These are phyloP conservation scores for Neurospora pannonica DNA, from an alignment of 495 filamentous ascomycete species.

Conservation along the genomic window DNA sequence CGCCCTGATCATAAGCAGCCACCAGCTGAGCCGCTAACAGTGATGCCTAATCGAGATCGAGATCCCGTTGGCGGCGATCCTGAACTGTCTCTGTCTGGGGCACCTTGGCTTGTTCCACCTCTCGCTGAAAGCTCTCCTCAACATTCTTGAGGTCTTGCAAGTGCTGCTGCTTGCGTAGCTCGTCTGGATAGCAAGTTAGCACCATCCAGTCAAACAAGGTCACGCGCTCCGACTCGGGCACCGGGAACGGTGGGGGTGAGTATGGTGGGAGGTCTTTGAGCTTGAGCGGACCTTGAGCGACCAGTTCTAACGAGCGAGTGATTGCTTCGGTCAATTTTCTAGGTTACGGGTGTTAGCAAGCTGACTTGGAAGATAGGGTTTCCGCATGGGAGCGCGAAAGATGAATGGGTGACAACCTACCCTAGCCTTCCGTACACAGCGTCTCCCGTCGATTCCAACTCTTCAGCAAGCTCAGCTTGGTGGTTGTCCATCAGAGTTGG, in stretches of 20 bases:
- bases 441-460: constrained; percentile 59
- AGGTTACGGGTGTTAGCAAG: constrained; percentile 8
- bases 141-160: background rate
- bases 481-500: constrained; percentile 77
- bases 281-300: constrained; percentile 17
- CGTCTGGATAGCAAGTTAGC: constrained; percentile 27
- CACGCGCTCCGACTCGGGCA: constrained; percentile 18
- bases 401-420: constrained; percentile 32
- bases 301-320: constrained; percentile 3
- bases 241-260: constrained; percentile 18
- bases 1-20: background rate
- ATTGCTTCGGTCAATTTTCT: constrained; percentile 13
- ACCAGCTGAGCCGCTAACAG: background rate
- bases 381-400: background rate
- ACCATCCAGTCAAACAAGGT: constrained; percentile 29
- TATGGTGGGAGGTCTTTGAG: constrained; percentile 18
- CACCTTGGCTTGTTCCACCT: background rate
- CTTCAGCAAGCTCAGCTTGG: constrained; percentile 74
- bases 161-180: constrained; percentile 14
- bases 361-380: background rate
- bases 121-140: background rate
- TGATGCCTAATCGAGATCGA: background rate
- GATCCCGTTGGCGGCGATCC: background rate
- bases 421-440: constrained; percentile 55
- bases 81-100: background rate